Base-by-base conservation (phyloP, 106 monocot species). In the Hemerocallis citrina region DNA sequence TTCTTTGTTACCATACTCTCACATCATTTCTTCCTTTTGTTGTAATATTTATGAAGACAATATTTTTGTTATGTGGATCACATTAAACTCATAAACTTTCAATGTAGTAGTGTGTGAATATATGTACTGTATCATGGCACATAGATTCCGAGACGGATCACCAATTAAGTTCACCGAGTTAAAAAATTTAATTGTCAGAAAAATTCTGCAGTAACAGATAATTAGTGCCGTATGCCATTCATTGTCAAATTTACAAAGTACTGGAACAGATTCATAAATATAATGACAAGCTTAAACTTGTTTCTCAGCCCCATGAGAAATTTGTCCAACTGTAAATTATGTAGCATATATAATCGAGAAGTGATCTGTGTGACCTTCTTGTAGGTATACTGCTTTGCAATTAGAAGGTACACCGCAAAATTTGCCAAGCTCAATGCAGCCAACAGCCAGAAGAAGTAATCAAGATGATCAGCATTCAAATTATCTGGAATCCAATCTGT, bases 401-500 rank as follows among this genome's bases (percentile, higher is more conserved):
- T 74, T 32, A 61, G 16, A 35, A 74, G 74, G 45, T 79, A 79
- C 5, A 49, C 64, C 17, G 36, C 36, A 65, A 79, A 79, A 55
- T 79, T 79, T 16, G 66, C 0, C 0, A 70, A 2, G 48, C 74
- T 79, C 7, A 79, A 74, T 13, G 62, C 13, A 21, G 79, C 69
- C 19, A 79, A 52, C 6, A 79, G 64, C 74, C 79, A 74, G 40
- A 59, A 79, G 66, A 74, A 79, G 56, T 79, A 79, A 38, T 79
- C 79, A 7, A 79, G 61, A 41, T 79, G 79, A 38, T 74, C 79
- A 7, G 52, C n/a, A 34, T 79, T 79, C 31, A 74, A 59, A 50
- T 79, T 79, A 52, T 79, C 73, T 5, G 78, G 73, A 30, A 79
- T 79, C 78, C 78, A 79, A 4, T 73, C 78, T 7, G 57, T 54